phyloP scores from a whole-genome alignment of 179 eudicot species.

The Pouteria campechiana region DNA sequence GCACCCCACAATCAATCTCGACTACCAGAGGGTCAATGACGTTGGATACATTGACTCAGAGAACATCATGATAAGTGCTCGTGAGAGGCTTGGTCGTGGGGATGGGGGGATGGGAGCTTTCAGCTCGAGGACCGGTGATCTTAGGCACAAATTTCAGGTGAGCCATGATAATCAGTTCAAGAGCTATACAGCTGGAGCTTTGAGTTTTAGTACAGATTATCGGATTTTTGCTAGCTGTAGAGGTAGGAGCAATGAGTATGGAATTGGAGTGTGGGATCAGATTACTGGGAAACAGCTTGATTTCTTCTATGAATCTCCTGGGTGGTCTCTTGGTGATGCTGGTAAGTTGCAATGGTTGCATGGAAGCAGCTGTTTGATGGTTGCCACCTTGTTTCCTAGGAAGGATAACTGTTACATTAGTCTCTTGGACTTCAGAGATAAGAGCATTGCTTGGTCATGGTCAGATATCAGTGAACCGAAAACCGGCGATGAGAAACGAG shows the following conservation, averaged over 20 bases:
- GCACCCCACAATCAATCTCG: slow-evolving; percentile 57
- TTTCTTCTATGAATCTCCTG: slow-evolving; percentile 71
- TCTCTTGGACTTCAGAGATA: slow-evolving; percentile 58
- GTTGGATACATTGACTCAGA: slow-evolving; percentile 49
- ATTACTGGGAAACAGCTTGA: slow-evolving; percentile 64
- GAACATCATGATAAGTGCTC: slow-evolving; percentile 47
- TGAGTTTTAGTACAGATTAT: slow-evolving; percentile 31
- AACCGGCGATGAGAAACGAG: slow-evolving; percentile 47
- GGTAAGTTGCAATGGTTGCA: slow-evolving; percentile 74
- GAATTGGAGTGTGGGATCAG: slow-evolving; percentile 82
- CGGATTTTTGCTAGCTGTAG: slow-evolving; percentile 70
- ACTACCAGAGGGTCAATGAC: slow-evolving; percentile 78
- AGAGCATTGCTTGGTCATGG: slow-evolving; percentile 83
- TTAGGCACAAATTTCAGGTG: slow-evolving; percentile 44
- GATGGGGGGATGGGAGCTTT: slow-evolving; percentile 76
- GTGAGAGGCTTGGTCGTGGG: slow-evolving; percentile 50
- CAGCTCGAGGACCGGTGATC: slow-evolving; percentile 30
- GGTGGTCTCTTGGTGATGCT: slow-evolving; percentile 89
- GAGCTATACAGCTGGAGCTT: slow-evolving; percentile 82
- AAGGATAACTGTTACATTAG: slow-evolving; percentile 87
- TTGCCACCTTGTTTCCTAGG: slow-evolving; percentile 72
- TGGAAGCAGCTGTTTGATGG: slow-evolving; percentile 48
- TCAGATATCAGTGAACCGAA: slow-evolving; percentile 45
- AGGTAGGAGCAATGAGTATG: slow-evolving; percentile 82
- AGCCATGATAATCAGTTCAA: slow-evolving; percentile 40